Percentiles rank a stretch among this genome's conserved stretches.
These are phyloP conservation scores for Blastosporella zonata DNA, from an alignment of 1,284 basidiomycete genomes.

Conservation along the genomic window DNA sequence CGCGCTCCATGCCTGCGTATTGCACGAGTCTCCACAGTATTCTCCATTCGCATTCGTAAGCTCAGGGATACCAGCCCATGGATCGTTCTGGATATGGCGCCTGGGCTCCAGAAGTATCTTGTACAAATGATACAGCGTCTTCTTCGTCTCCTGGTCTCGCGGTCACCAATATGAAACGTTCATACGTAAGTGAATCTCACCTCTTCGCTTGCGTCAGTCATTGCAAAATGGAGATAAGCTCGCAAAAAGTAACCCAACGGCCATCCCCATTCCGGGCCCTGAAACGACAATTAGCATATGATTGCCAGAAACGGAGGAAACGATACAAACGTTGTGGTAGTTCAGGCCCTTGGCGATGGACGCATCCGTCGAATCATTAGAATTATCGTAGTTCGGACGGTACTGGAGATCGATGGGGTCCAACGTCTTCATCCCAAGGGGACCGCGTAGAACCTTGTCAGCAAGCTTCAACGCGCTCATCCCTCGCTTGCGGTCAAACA, in stretches of 20 bases:
- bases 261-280: constrained; percentile 93
- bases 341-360: constrained; percentile 89
- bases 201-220: constrained; percentile 56
- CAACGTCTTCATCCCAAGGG: constrained; percentile 92
- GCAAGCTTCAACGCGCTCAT: constrained; percentile 74
- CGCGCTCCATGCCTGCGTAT: constrained; percentile 91
- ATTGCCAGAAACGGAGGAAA: constrained; percentile 14
- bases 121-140: constrained; percentile 80
- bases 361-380: constrained; percentile 82
- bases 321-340: constrained; percentile 67
- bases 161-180: constrained; percentile 8
- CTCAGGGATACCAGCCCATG: constrained; percentile 92
- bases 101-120: constrained; percentile 68
- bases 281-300: constrained; percentile 13
- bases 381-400: constrained; percentile 87
- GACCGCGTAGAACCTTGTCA: constrained; percentile 74
- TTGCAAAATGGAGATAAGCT: constrained; percentile 88
- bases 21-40: constrained; percentile 84
- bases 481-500: constrained; percentile 84
- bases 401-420: constrained; percentile 86
- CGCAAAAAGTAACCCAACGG: constrained; percentile 93
- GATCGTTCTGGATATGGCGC: constrained; percentile 71
- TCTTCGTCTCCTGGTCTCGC: constrained; percentile 52
- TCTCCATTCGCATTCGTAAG: constrained; percentile 82
- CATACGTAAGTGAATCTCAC: constrained; percentile 43